Percentiles rank a stretch among this genome's conserved stretches.
These are phyloP conservation scores for Hypoxylon perforatum DNA, from an alignment of 495 filamentous ascomycete genomes.

Conservation along the genomic window DNA sequence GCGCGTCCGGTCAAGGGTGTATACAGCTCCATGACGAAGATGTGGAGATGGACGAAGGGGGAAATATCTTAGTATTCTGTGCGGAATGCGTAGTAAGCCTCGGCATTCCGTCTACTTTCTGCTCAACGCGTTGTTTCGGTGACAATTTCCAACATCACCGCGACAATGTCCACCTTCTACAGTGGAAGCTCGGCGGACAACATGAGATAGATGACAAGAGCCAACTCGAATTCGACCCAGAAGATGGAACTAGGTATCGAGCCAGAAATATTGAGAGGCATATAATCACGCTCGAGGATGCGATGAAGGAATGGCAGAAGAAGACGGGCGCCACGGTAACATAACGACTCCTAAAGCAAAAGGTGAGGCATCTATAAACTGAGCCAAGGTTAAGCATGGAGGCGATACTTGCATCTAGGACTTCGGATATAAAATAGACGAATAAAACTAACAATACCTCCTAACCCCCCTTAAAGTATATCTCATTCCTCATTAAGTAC, in stretches of 20 bases:
- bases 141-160: slow-evolving; percentile 55
- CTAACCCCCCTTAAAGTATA: too few species aligned
- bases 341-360: background rate
- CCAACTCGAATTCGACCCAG: slow-evolving; percentile 43
- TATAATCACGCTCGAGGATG: slow-evolving; percentile 42
- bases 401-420: background rate
- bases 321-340: slow-evolving; percentile 35
- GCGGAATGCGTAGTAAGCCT: slow-evolving; percentile 52
- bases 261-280: slow-evolving; percentile 47
- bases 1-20: slow-evolving; percentile 40
- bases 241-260: slow-evolving; percentile 45
- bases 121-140: slow-evolving; percentile 53
- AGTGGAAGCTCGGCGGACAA: slow-evolving; percentile 35
- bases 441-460: too few species aligned
- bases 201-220: slow-evolving; percentile 41
- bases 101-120: slow-evolving; percentile 50
- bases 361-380: background rate
- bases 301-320: slow-evolving; percentile 51
- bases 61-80: slow-evolving; percentile 47
- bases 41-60: slow-evolving; percentile 37
- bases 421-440: too few species aligned
- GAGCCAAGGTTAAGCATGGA: background rate
- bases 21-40: slow-evolving; percentile 35
- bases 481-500: too few species aligned
- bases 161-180: slow-evolving; percentile 51